Evolutionary conservation across 2,329 filamentous ascomycete species (phyloP), one percentile per base, ranked within the genome.

Genomic region (Diaporthe amygdali): DNA sequence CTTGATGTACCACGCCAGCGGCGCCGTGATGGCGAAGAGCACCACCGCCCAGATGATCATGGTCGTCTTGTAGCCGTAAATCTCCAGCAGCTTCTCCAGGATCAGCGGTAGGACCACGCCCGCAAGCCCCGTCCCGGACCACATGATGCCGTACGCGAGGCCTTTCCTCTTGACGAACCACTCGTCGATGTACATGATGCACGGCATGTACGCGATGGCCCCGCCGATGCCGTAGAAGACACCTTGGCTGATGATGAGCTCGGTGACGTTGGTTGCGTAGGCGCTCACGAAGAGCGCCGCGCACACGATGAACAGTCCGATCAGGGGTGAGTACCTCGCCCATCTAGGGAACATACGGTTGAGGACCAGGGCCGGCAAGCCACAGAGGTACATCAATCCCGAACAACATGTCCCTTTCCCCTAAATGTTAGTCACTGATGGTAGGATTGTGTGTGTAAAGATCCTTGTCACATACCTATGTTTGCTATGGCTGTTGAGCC

Each of bases 111-210:
- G 76, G 1, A 84, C 76, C 44, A 88, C 83, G 47, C 88, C 88
- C 0, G 84, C 85, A 8, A 88, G 76, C 0, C 87, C 85, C 0
- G 86, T 87, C 2, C 86, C 84, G 14, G 85, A 86, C 86, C 88
- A 91, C 85, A 92, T 89, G 64, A 90, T 85, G n/a, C 91, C 91
- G 75, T 89, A 90, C 1, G 89, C 89, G 41, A 91, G 79, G 1
- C 89, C 89, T 64, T 89, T 89, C 52, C 85, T 84, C 51, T 81
- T 82, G 27, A 88, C 83, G 76, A 91, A 92, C 88, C 89, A 92
- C 77, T 91, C 87, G 72, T 91, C 87, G 74, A 91, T 81, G 78
- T 89, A 90, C 41, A 87, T 74, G 37, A 90, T 84, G 74, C 86
- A 87, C 0, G 89, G 88, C 32, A 84, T 85, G 76, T 89, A 90